phyloP scores from a whole-genome alignment of 2,329 filamentous ascomycete genomes.

The Cercospora zeina region DNA sequence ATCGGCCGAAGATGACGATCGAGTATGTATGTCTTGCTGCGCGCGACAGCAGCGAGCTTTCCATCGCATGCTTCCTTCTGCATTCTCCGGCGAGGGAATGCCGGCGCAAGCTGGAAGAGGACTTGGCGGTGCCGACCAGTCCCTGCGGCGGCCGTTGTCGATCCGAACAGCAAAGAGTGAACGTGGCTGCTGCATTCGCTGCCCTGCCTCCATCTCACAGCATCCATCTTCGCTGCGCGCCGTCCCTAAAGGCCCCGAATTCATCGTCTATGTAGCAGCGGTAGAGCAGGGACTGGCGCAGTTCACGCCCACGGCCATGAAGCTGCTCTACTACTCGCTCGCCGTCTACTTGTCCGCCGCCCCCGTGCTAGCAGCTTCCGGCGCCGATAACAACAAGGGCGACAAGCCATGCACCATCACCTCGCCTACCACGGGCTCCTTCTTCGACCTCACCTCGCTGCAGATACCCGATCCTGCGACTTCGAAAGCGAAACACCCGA shows the following conservation, averaged over 20 bases:
- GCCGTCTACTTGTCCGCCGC: conserved; percentile 39
- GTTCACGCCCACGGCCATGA: conserved; percentile 27
- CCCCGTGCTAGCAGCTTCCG: conserved; percentile 39
- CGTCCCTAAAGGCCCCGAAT: neutral
- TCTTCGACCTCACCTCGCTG: conserved; percentile 64
- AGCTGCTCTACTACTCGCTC: conserved; percentile 41
- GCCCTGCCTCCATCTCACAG: neutral
- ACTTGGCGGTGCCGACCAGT: neutral
- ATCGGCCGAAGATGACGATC: neutral
- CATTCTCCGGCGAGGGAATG: neutral
- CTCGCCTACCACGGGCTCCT: conserved; percentile 61
- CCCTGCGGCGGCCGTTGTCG: neutral
- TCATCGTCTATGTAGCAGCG: neutral
- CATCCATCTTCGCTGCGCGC: neutral
- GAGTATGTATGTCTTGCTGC: neutral
- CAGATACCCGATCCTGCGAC: conserved; percentile 54
- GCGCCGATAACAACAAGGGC: conserved; percentile 36
- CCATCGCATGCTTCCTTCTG: neutral
- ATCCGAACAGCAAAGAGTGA: neutral
- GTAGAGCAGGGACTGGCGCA: neutral
- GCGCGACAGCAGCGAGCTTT: neutral
- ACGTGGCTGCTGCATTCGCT: neutral
- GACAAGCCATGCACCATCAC: conserved; percentile 57
- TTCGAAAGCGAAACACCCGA: conserved; percentile 52
- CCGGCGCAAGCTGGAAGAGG: neutral